These are phyloP conservation scores for Cystobasidium ongulense DNA, from an alignment of 768 basidiomycete genomes.

Conservation along the genomic window DNA sequence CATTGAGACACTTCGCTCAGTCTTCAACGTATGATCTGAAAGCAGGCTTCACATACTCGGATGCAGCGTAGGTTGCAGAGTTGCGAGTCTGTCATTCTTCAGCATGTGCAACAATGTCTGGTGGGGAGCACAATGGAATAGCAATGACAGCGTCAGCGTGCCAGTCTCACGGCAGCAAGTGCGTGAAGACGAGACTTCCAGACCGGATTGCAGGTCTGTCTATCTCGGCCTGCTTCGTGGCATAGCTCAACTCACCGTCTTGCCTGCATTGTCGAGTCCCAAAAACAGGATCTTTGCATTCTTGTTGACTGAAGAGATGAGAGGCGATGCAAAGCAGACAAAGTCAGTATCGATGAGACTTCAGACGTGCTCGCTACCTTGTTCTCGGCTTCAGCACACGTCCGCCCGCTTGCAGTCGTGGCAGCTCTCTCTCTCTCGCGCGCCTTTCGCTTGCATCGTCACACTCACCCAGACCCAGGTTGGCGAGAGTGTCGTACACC, in stretches of 20 bases:
- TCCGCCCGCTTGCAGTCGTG: background rate
- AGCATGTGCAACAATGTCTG: conserved; percentile 97
- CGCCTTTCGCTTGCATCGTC: background rate
- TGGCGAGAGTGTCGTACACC: conserved; percentile 18
- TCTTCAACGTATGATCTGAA: background rate
- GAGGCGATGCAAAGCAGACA: background rate
- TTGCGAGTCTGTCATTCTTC: conserved; percentile 96
- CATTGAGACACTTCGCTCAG: background rate
- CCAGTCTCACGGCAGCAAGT: background rate
- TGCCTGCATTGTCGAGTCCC: conserved; percentile 96
- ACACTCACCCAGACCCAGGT: conserved; percentile 18
- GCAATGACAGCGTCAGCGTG: background rate
- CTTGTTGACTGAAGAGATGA: conserved; percentile 47
- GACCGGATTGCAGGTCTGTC: background rate
- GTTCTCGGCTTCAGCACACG: background rate
- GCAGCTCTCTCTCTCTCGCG: background rate
- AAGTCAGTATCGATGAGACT: background rate
- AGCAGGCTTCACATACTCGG: conserved; percentile 59
- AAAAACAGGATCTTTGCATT: conserved; percentile 99
- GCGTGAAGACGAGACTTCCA: too few species aligned
- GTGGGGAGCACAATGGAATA: background rate
- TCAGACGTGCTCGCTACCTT: background rate
- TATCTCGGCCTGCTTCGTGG: background rate
- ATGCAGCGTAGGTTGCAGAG: conserved; percentile 93
- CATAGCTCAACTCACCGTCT: conserved; percentile 61